Evolutionary conservation across 768 basidiomycete genomes (phyloP).

Genomic region (Tremella mesenterica): DNA sequence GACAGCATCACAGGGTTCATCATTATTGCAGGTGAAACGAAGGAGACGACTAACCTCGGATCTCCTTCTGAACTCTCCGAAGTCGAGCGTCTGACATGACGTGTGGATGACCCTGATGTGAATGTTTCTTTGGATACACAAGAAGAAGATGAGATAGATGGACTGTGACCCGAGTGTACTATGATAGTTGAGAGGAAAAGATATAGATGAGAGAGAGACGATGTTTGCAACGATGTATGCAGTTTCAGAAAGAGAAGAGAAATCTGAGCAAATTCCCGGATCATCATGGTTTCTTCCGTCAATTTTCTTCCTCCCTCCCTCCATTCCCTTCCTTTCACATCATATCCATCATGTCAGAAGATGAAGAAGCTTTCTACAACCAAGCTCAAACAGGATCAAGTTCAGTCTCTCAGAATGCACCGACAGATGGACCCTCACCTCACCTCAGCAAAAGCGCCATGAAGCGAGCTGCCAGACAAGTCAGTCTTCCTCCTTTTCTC

Average conservation of each 20-base stretch:
- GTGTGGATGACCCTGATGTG: neutral
- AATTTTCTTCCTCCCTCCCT: too few relatives aligned
- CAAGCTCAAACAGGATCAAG: conserved; percentile 6
- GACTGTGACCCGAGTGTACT: too few relatives aligned
- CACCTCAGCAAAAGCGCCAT: conserved; percentile 34
- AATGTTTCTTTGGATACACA: too few relatives aligned
- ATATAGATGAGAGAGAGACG: too few relatives aligned
- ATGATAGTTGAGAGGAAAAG: too few relatives aligned
- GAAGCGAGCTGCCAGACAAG: conserved; percentile 36
- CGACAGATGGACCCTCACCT: neutral
- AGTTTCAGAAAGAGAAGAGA: too few relatives aligned
- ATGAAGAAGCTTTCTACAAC: conserved; percentile 1
- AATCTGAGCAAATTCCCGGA: too few relatives aligned
- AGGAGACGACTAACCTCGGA: conserved; percentile 53
- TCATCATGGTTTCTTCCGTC: too few relatives aligned
- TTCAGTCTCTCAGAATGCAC: neutral
- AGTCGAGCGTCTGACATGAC: conserved; percentile 73
- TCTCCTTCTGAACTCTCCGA: conserved; percentile 88
- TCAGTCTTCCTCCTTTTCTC: conserved; percentile 4
- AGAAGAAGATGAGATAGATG: too few relatives aligned
- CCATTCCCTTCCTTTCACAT: too few relatives aligned
- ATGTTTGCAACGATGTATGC: too few relatives aligned
- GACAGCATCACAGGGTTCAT: neutral
- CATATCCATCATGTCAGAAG: neutral
- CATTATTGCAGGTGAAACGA: neutral